phyloP scores from a whole-genome alignment of 768 basidiomycete genomes.

The Leccinum longicurvipes region DNA sequence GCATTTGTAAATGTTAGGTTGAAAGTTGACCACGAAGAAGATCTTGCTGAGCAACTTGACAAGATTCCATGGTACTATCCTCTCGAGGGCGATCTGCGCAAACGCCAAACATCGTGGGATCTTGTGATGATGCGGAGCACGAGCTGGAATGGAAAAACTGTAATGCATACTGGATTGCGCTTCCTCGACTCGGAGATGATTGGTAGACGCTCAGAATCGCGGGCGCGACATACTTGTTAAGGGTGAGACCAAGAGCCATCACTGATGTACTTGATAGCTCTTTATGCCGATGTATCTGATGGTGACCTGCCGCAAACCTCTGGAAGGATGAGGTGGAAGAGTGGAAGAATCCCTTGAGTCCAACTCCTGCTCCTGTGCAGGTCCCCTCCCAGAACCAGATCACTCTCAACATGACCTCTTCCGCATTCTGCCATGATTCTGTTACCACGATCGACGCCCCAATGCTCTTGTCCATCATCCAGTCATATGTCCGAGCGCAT shows the following conservation, averaged over 20 bases:
- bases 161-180: conserved; percentile 79
- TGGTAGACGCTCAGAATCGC: conserved; percentile 81
- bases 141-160: conserved; percentile 79
- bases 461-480: conserved; percentile 53
- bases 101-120: conserved; percentile 94
- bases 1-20: conserved; percentile 86
- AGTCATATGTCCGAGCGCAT: conserved; percentile 46
- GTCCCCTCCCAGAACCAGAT: conserved; percentile 16
- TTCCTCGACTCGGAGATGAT: conserved; percentile 75
- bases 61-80: conserved; percentile 93
- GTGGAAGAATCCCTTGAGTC: not conserved
- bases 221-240: conserved; percentile 71
- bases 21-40: conserved; percentile 86
- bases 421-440: conserved; percentile 31
- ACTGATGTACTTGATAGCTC: conserved; percentile 43
- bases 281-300: conserved; percentile 91
- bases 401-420: conserved; percentile 27
- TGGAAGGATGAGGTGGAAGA: conserved; percentile 11
- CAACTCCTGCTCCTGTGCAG: conserved; percentile 34
- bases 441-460: conserved; percentile 40
- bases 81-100: conserved; percentile 86
- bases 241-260: conserved; percentile 66
- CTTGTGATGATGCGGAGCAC: conserved; percentile 85
- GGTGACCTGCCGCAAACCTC: conserved; percentile 57
- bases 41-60: conserved; percentile 83